phyloP scores from a whole-genome alignment of 768 basidiomycete species.

The Basidioascus undulatus region DNA sequence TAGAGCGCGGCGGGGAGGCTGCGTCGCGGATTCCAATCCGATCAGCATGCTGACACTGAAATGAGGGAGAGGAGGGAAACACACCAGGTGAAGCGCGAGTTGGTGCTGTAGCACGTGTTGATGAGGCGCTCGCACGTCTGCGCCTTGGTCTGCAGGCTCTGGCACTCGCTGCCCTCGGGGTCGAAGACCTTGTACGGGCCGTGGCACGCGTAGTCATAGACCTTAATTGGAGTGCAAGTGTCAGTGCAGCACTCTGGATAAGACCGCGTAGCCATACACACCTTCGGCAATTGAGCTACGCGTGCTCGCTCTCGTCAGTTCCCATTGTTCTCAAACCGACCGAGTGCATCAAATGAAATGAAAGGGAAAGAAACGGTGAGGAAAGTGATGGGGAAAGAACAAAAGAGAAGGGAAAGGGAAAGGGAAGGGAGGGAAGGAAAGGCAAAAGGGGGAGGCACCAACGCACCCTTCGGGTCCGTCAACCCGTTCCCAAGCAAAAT shows the following conservation, averaged over 20 bases:
- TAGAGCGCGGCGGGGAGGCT: slow-evolving; percentile 50
- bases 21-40: not conserved
- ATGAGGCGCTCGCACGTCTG: slow-evolving; percentile 52
- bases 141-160: slow-evolving; percentile 34
- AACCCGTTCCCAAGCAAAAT: slow-evolving; percentile 58
- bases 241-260: slow-evolving; percentile 54
- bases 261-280: too few species aligned
- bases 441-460: not conserved
- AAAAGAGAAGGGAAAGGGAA: too few species aligned
- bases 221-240: too few species aligned
- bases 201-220: slow-evolving; percentile 52
- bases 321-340: too few species aligned
- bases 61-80: not conserved
- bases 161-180: slow-evolving; percentile 37
- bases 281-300: too few species aligned
- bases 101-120: slow-evolving; percentile 39
- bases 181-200: slow-evolving; percentile 57
- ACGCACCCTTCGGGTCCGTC: slow-evolving; percentile 7
- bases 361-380: too few species aligned
- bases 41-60: not conserved
- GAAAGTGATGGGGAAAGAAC: too few species aligned
- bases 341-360: too few species aligned
- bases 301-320: too few species aligned
- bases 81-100: slow-evolving; percentile 31
- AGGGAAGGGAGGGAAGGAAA: not conserved